Evolutionary conservation across 2,329 filamentous ascomycete genomes (phyloP).

Genomic region (Domatiomyces globalis): DNA sequence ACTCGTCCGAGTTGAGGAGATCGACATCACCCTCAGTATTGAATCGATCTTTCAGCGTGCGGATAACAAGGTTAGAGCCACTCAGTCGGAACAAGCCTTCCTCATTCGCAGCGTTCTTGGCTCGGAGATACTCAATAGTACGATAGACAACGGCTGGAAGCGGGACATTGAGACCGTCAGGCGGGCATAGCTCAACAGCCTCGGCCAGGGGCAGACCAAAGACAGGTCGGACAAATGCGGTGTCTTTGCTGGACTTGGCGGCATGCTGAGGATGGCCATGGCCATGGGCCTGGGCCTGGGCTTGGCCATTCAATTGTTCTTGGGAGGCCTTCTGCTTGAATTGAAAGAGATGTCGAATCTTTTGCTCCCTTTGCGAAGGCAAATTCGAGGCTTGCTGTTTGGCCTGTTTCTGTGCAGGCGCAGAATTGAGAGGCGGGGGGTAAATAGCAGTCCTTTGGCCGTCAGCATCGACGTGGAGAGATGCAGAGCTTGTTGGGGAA

Average conservation of each 20-base stretch:
- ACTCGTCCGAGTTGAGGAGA: constrained; percentile 64
- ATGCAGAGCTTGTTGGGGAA: neutral
- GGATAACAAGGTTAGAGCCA: constrained; percentile 92
- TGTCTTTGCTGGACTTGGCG: constrained; percentile 2
- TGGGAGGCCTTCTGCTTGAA: constrained; percentile 13
- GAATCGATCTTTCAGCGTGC: constrained; percentile 78
- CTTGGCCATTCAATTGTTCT: constrained; percentile 6
- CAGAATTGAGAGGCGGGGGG: constrained; percentile 24
- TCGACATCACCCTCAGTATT: constrained; percentile 87
- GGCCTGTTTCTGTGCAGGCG: constrained; percentile 1
- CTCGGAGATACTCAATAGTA: constrained; percentile 81
- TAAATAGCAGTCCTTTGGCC: constrained; percentile 25
- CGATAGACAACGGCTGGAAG: constrained; percentile 89
- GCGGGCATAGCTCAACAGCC: constrained; percentile 68
- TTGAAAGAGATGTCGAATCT: constrained; percentile 16
- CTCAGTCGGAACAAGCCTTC: constrained; percentile 95
- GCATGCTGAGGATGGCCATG: neutral
- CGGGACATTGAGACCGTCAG: constrained; percentile 55
- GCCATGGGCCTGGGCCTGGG: neutral
- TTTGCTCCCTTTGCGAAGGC: constrained; percentile 8
- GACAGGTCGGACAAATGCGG: constrained; percentile 43
- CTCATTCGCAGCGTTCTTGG: constrained; percentile 66
- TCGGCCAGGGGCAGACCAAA: constrained; percentile 79
- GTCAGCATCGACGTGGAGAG: constrained; percentile 14
- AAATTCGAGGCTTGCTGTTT: neutral